Conservation (phyloP, 2,329 filamentous ascomycete genomes). For the Fusarium solani-melongenae region DNA sequence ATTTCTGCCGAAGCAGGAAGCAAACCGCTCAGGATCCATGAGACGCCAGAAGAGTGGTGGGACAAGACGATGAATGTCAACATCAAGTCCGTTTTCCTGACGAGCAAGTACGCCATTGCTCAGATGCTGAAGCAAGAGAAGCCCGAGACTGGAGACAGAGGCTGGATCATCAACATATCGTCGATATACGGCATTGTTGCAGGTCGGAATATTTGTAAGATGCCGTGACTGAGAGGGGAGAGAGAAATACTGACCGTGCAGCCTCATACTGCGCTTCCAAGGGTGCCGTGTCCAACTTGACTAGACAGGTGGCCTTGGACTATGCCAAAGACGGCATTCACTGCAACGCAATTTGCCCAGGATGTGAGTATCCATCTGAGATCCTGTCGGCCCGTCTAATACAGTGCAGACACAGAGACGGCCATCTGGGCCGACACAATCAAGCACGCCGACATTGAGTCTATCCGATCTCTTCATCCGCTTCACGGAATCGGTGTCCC, state of each 20-base stretch:
- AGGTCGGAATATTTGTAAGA: constrained; percentile 34
- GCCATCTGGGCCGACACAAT: constrained; percentile 43
- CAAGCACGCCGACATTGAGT: constrained; percentile 19
- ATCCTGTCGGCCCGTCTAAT: not conserved
- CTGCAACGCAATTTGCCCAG: constrained; percentile 65
- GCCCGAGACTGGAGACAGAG: constrained; percentile 52
- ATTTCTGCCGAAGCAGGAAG: constrained; percentile 49
- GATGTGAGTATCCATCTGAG: constrained; percentile 44
- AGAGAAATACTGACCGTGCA: constrained; percentile 1
- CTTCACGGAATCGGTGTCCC: constrained; percentile 44
- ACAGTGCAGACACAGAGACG: constrained; percentile 36
- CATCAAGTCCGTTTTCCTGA: constrained; percentile 51
- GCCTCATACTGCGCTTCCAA: constrained; percentile 60
- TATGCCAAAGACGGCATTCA: constrained; percentile 61
- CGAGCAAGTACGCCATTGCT: constrained; percentile 56
- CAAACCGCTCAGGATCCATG: constrained; percentile 55
- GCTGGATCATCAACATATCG: constrained; percentile 62
- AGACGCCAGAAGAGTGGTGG: constrained; percentile 57
- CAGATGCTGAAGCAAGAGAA: constrained; percentile 63
- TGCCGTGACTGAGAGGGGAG: fast-evolving
- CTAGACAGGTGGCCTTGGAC: constrained; percentile 59
- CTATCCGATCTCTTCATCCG: constrained; percentile 36
- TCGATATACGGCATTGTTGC: constrained; percentile 56
- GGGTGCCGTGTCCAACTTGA: constrained; percentile 61
- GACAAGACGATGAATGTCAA: constrained; percentile 55